Evolutionary conservation across 1,284 basidiomycete species (phyloP), one percentile per base, ranked within the genome.

Genomic region (Microbotryum scabiosae): DNA sequence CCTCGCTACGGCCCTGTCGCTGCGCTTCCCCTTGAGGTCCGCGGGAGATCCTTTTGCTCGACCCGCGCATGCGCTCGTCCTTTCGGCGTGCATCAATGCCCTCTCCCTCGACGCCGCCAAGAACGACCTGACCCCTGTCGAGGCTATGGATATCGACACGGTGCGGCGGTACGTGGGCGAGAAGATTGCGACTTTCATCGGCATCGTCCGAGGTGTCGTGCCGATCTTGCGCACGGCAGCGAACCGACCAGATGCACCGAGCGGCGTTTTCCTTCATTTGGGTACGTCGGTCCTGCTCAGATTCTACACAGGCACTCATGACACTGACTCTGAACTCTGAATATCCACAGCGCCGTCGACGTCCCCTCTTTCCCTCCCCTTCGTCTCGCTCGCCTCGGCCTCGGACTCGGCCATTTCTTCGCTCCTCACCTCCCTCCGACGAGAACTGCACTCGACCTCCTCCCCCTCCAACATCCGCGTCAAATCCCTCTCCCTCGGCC

Each of bases 1-100:
- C 3, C 76, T 90, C 48, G 79, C 83, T 6, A 85, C 87, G 0
- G 84, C 87, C 1, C 79, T 90, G 10, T 85, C 85, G n/a, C 82
- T 87, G 61, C 81, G 83, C 48, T 90, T 89, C 76, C 88, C 88
- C 4, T 80, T 88, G 66, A 84, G 81, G 46, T 75, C 82, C 18
- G 77, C 85, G 0, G 88, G 88, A 32, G 88, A 90, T 71, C 87
- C 88, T 2, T 87, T 84, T 70, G 64, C 72, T 5, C 59, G 70
- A 65, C 62, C 75, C 63, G 30, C 70, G 51, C 55, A 65, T 25
- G 52, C 63, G 12, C 67, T 70, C 56, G 60, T 61, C 28, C 63
- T 72, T 32, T 66, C 63, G 10, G 59, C 63, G 51, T 52, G 69
- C 41, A 53, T 72, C 67, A 70, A 72, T 61, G 56, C 56, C 44